Conservation (phyloP, 495 filamentous ascomycete genomes). For the Physcia stellaris region DNA sequence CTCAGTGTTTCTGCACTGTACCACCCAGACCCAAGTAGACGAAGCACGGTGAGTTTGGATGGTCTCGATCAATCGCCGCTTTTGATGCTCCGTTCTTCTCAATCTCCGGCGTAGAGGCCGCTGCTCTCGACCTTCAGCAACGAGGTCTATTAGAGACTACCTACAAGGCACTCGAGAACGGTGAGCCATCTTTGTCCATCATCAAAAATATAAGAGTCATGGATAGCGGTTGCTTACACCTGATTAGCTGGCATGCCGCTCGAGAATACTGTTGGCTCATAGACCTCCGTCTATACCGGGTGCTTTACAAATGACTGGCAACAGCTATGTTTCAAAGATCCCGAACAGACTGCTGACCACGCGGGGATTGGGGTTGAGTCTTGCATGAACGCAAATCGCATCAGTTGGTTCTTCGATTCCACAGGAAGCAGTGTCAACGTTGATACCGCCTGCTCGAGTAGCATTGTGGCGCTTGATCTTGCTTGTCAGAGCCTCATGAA, state of each 20-base stretch:
- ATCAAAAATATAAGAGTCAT: too few species aligned
- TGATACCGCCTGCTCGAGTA: slow-evolving; percentile 39
- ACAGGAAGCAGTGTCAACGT: slow-evolving; percentile 32
- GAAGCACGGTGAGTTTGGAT: too few species aligned
- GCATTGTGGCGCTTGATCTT: slow-evolving; percentile 30
- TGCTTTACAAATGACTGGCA: slow-evolving; percentile 26
- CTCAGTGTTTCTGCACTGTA: slow-evolving; percentile 44
- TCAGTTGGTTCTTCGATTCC: slow-evolving; percentile 42
- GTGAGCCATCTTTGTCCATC: too few species aligned
- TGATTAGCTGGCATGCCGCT: slow-evolving; percentile 29
- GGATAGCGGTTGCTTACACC: too few species aligned
- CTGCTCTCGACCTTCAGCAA: slow-evolving; percentile 47
- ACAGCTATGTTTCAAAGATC: slow-evolving; percentile 19
- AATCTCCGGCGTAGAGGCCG: slow-evolving; percentile 41
- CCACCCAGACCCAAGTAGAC: slow-evolving; percentile 30
- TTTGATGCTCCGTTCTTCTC: slow-evolving; percentile 50
- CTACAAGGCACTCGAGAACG: slow-evolving; percentile 45
- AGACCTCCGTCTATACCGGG: slow-evolving; percentile 22
- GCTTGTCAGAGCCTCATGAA: too few species aligned
- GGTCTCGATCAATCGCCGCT: too few species aligned
- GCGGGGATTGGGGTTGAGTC: slow-evolving; percentile 30
- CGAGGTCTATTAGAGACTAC: slow-evolving; percentile 40
- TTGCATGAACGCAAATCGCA: slow-evolving; percentile 33
- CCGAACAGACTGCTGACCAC: slow-evolving; percentile 22
- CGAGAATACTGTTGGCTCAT: slow-evolving; percentile 13